Conservation (phyloP, 73 alveolate species). For the Tetrahymena thermophila region DNA sequence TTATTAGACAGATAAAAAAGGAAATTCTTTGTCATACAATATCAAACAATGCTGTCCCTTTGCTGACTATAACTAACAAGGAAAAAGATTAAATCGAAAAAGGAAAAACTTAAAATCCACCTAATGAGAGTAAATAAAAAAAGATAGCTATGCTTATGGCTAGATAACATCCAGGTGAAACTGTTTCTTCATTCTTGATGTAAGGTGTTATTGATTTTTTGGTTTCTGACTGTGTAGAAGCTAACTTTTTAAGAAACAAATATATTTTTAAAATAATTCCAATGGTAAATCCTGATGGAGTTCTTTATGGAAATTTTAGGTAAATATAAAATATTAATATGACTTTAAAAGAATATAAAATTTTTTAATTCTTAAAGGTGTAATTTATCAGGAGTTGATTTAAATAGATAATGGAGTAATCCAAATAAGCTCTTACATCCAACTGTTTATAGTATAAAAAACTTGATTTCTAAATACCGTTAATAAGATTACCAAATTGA, state of each 20-base stretch:
- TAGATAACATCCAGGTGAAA: slow-evolving; percentile 78
- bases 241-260: background rate
- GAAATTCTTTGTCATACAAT: background rate
- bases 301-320: slow-evolving; percentile 78
- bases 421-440: slow-evolving; percentile 63
- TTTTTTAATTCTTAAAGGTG: slow-evolving; percentile 47
- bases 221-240: background rate
- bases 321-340: background rate
- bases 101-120: background rate
- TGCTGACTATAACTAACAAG: background rate
- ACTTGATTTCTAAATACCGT: background rate
- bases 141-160: slow-evolving; percentile 55
- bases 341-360: background rate
- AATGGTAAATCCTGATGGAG: slow-evolving; percentile 97
- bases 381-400: slow-evolving; percentile 86
- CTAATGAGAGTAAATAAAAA: background rate
- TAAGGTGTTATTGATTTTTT: background rate
- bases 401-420: slow-evolving; percentile 85
- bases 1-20: background rate
- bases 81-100: background rate
- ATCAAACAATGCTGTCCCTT: background rate
- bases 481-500: slow-evolving; percentile 2
- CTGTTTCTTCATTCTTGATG: slow-evolving; percentile 47
- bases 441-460: background rate
- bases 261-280: slow-evolving; percentile 65